phyloP scores from a whole-genome alignment of 768 basidiomycete species.

The Infundibulicybe gibba region DNA sequence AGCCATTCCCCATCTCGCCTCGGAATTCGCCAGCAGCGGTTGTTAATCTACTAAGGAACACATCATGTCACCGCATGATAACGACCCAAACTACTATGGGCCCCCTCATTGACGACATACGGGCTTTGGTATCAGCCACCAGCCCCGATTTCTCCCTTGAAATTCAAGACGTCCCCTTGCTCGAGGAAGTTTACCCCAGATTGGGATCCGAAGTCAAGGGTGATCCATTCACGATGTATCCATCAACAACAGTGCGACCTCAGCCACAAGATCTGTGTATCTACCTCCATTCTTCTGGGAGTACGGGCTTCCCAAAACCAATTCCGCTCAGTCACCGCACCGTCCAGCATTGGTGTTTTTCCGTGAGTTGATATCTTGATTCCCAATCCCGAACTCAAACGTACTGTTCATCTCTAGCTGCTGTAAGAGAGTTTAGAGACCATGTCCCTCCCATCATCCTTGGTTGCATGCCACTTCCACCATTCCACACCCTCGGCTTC shows the following conservation, averaged over 20 bases:
- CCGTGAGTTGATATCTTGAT: conserved; percentile 16
- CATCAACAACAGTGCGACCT: neutral
- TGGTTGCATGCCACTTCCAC: conserved; percentile 23
- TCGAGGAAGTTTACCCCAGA: conserved; percentile 20
- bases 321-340: conserved; percentile 22
- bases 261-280: conserved; percentile 12
- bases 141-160: conserved; percentile 5
- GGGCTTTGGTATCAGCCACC: conserved; percentile 2
- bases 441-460: conserved; percentile 8
- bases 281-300: conserved; percentile 36
- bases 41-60: conserved; percentile 22
- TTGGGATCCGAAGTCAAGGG: conserved; percentile 17
- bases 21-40: conserved; percentile 31
- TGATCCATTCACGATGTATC: conserved; percentile 6
- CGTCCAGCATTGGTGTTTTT: conserved; percentile 15
- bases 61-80: conserved; percentile 26
- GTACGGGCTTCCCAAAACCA: conserved; percentile 34
- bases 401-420: conserved; percentile 2
- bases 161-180: conserved; percentile 10
- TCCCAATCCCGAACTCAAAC: neutral
- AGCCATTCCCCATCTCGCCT: conserved; percentile 35
- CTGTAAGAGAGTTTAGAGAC: conserved; percentile 7
- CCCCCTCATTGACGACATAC: conserved; percentile 16
- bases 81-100: conserved; percentile 19
- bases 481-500: conserved; percentile 28